Evolutionary conservation across 768 basidiomycete species (phyloP), one percentile per base, ranked within the genome.

Genomic region (Tephrocybe sp.): DNA sequence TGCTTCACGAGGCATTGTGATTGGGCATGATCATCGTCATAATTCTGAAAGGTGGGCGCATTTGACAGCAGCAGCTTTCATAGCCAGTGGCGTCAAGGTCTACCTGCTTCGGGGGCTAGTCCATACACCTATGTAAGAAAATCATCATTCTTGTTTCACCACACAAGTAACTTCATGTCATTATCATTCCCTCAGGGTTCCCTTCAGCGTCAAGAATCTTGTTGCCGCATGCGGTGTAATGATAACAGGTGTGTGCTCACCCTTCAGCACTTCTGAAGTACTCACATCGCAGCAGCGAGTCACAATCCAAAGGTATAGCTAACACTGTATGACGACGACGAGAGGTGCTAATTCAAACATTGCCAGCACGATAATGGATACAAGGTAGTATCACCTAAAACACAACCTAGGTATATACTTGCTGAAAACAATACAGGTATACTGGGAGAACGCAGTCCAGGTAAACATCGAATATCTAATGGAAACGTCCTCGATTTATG

Each of bases 371-470:
- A 94, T 60, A 94, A 94, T 62, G 91, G 91, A 2, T 93, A 87
- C 69, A 94, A 94, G 69, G 90, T 83, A 40, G 50, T n/a, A n/a
- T n/a, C n/a, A n/a, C n/a, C n/a, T n/a, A n/a, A n/a, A n/a, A n/a
- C n/a, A n/a, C n/a, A n/a, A n/a, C n/a, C n/a, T n/a, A n/a, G n/a
- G n/a, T n/a, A n/a, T n/a, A n/a, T 1, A n/a, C 4, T 10, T 38
- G 16, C 44, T 47, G 41, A 42, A 37, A 22, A 31, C 54, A 33
- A 45, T 25, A 10, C 38, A 91, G 88, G 89, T 91, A 16, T 92
- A 92, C 57, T 92, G 90, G 90, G 87, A 90, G 64, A 92, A 92
- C 59, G 88, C 79, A 0, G 86, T 91, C 0, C 90, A 92, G 71
- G 89, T 89, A 50, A 30, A 61, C 22, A n/a, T 9, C 6, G n/a